Conservation (phyloP, 2,329 filamentous ascomycete species). For the Aspergillus phoenicis region DNA sequence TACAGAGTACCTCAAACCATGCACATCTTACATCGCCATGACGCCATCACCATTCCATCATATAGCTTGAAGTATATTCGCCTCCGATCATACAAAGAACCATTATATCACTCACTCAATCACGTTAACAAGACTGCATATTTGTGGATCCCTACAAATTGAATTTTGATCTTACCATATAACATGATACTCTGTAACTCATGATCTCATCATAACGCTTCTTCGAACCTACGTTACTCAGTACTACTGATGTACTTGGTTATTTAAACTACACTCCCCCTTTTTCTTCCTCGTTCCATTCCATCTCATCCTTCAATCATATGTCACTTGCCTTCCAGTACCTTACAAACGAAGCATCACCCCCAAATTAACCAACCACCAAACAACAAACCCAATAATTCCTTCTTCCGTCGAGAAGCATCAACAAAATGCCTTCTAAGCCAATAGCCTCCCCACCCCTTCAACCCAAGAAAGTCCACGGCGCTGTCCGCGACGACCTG, state of each 20-base stretch:
- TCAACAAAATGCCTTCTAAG: constrained; percentile 40
- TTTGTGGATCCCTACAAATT: neutral
- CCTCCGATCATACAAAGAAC: too few species aligned
- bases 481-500: neutral
- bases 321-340: constrained; percentile 57
- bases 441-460: constrained; percentile 49
- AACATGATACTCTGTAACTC: neutral
- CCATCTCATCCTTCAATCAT: neutral
- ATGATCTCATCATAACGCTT: constrained; percentile 1
- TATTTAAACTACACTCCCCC: too few species aligned
- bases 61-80: too few species aligned
- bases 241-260: too few species aligned
- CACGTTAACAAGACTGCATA: neutral
- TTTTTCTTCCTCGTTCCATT: neutral
- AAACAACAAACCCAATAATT: too few species aligned
- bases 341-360: constrained; percentile 51
- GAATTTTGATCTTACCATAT: neutral
- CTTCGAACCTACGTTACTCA: too few species aligned
- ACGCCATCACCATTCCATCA: neutral
- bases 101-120: neutral
- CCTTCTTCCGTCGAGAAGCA: too few species aligned
- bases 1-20: too few species aligned
- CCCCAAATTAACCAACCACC: constrained; percentile 7
- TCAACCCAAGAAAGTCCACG: constrained; percentile 1
- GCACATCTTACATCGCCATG: constrained; percentile 2